Evolutionary conservation across 2,329 filamentous ascomycete genomes (phyloP), one percentile per base, ranked within the genome.

Genomic region (Fonsecaea pedrosoi): DNA sequence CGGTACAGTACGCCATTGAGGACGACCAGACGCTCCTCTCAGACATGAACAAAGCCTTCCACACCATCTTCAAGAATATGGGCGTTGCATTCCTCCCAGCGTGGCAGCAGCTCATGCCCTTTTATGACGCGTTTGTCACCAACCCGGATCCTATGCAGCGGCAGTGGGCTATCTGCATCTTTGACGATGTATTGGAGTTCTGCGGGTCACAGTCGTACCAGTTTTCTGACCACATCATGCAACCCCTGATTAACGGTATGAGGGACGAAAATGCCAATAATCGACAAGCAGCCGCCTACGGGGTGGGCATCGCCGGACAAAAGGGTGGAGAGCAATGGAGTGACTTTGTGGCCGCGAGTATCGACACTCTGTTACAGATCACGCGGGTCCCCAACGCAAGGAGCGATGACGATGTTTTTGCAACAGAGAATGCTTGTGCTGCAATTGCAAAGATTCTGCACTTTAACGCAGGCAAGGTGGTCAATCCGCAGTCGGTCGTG

Each of bases 21-120:
- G 95, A 99, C 73, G 95, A 99, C 77, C 94, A 98, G 80, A 97
- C 93, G 25, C 85, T 99, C 18, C 86, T 99, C 53, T 97, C 94
- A 1, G 95, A 99, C 76, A 99, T 99, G 95, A 99, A 99, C 87
- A 99, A 99, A 84, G 94, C 95, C 0, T 99, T 96, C 86, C 95
- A 99, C 80, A 94, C 93, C 68, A 92, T 99, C 72, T 99, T 99
- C 86, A 98, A 98, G 84, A 94, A 97, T 81, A 93, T 97, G 77
- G 92, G 92, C 30, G 85, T 88, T 9, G 83, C 86, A 10, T 99
- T 99, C 84, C 85, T 99, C 62, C 90, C 89, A 4, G 84, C 92
- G 50, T 99, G 94, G 94, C 91, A 97, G 77, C 87, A 88, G 61
- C 85, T 99, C 30, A 88, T 97, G 78, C 83, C 86, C 10, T 96